Conservation (phyloP, 2,329 filamentous ascomycete species). For the Blumeriella jaapii region DNA sequence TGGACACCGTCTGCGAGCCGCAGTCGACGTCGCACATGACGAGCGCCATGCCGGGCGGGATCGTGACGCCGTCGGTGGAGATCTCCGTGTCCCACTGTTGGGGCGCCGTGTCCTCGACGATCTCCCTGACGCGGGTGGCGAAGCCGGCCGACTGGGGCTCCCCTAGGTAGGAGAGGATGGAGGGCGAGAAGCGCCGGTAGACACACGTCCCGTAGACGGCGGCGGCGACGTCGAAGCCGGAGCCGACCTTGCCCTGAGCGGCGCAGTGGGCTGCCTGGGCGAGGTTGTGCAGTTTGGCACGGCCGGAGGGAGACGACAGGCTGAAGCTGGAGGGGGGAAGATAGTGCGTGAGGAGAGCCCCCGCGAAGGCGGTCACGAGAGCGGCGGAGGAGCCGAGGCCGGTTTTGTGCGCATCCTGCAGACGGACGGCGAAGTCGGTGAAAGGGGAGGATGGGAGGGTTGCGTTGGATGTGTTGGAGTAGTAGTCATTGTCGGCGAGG, state of each 20-base stretch:
- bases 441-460: conserved; percentile 41
- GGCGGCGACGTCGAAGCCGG: conserved; percentile 87
- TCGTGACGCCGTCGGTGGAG: conserved; percentile 51
- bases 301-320: conserved; percentile 41
- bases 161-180: conserved; percentile 54
- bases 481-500: conserved; percentile 93
- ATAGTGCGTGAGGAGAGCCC: conserved; percentile 66
- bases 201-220: conserved; percentile 86
- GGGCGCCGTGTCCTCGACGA: conserved; percentile 49
- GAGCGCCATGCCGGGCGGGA: conserved; percentile 64
- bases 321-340: conserved; percentile 46
- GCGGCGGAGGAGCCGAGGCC: conserved; percentile 91
- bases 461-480: conserved; percentile 53
- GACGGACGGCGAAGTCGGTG: conserved; percentile 62
- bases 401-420: conserved; percentile 81
- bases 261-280: conserved; percentile 90
- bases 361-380: conserved; percentile 78
- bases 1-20: conserved; percentile 82
- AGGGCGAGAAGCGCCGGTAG: conserved; percentile 86
- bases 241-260: conserved; percentile 92
- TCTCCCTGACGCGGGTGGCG: conserved; percentile 45
- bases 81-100: conserved; percentile 71
- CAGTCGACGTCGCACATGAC: conserved; percentile 96
- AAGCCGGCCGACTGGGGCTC: conserved; percentile 59
- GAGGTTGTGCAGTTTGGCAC: conserved; percentile 71